Evolutionary conservation across 345 rosid species (phyloP).

Genomic region (Limnanthes douglasii): DNA sequence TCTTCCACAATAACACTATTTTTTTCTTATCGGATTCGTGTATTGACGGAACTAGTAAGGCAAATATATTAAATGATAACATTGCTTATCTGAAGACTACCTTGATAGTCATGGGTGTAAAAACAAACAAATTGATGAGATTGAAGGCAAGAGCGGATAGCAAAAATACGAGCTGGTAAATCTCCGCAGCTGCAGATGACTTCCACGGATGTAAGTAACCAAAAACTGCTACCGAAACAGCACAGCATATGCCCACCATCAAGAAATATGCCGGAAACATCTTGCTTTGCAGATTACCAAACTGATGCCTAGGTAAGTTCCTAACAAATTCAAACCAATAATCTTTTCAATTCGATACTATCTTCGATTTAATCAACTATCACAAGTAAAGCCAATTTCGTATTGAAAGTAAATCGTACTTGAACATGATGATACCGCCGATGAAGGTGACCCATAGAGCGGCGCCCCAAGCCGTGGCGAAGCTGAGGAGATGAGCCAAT

Average conservation of each 20-base stretch:
- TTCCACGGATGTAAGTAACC: slow-evolving; percentile 94
- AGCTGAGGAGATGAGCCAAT: slow-evolving; percentile 77
- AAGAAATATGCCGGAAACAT: slow-evolving; percentile 96
- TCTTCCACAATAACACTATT: too few relatives aligned
- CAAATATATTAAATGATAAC: too few relatives aligned
- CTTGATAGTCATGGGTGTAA: slow-evolving; percentile 92
- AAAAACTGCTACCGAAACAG: slow-evolving; percentile 47
- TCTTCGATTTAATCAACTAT: neutral
- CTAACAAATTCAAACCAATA: slow-evolving; percentile 9
- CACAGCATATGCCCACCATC: slow-evolving; percentile 64
- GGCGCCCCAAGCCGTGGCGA: slow-evolving; percentile 92
- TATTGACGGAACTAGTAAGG: too few relatives aligned
- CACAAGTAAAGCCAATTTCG: neutral
- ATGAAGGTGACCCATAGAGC: slow-evolving; percentile 98
- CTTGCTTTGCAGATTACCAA: slow-evolving; percentile 89
- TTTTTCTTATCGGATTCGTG: too few relatives aligned
- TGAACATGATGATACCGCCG: slow-evolving; percentile 99
- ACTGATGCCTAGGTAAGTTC: slow-evolving; percentile 89
- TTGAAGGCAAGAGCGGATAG: slow-evolving; percentile 65
- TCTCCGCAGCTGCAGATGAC: slow-evolving; percentile 48
- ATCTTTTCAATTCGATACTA: neutral
- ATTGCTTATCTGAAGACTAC: slow-evolving; percentile 26
- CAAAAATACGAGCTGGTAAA: slow-evolving; percentile 86
- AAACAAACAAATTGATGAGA: slow-evolving; percentile 73
- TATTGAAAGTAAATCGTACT: slow-evolving; percentile 18